Evolutionary conservation across 2,329 filamentous ascomycete species (phyloP).

Genomic region (Pyrenophora seminiperda): DNA sequence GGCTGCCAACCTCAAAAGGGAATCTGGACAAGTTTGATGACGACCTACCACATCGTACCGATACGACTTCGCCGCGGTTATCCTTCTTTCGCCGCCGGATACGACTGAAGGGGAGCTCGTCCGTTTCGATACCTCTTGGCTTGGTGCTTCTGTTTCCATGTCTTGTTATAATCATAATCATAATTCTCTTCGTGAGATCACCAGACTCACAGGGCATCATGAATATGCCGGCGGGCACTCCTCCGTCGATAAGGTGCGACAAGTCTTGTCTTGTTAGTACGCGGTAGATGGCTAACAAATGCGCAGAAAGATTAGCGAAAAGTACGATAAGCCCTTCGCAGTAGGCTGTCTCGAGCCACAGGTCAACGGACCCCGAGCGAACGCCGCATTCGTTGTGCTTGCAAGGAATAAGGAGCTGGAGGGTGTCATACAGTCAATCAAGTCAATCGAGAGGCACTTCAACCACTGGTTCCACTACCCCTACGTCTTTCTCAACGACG

Average conservation of each 20-base stretch:
- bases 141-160: constrained; percentile 91
- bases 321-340: constrained; percentile 95
- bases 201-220: constrained; percentile 81
- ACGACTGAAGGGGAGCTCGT: constrained; percentile 87
- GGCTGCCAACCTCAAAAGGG: constrained; percentile 52
- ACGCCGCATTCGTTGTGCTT: constrained; percentile 93
- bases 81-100: constrained; percentile 86
- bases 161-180: constrained; percentile 87
- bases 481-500: constrained; percentile 97
- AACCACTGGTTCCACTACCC: constrained; percentile 99
- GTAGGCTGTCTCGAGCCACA: constrained; percentile 83
- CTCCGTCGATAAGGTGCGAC: constrained; percentile 83
- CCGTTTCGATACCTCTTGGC: constrained; percentile 88
- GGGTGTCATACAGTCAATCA: constrained; percentile 93
- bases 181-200: constrained; percentile 87
- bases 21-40: constrained; percentile 53
- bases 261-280: neutral
- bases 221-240: constrained; percentile 84
- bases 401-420: constrained; percentile 96
- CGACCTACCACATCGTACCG: constrained; percentile 50
- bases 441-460: constrained; percentile 98
- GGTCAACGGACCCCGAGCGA: constrained; percentile 78
- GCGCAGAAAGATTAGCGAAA: constrained; percentile 89
- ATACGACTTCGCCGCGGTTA: constrained; percentile 59
- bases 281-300: constrained; percentile 19